Percentiles rank a stretch among this genome's conserved stretches.
Evolutionary conservation across 257 asterid species (phyloP).

Genomic region (Lantana camara): DNA sequence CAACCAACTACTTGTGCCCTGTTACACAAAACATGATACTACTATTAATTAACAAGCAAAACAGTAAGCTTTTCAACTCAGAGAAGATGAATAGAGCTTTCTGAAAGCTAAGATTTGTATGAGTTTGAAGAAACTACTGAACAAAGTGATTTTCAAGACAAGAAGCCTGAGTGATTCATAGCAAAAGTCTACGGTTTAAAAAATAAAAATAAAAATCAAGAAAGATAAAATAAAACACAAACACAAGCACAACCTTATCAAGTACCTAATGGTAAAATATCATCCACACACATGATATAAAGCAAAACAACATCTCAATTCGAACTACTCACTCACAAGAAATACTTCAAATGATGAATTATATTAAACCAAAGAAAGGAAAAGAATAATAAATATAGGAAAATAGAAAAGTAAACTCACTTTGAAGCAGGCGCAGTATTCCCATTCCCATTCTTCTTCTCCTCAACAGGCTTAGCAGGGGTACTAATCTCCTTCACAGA

Average conservation of each 20-base stretch:
- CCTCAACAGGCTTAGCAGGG: conserved; percentile 45
- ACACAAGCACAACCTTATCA: conserved; percentile 24
- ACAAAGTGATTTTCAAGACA: conserved; percentile 15
- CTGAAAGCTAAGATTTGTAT: neutral
- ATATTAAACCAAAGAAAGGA: neutral
- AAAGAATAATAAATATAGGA: neutral
- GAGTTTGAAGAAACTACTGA: conserved; percentile 8
- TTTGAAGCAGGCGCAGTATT: conserved; percentile 65
- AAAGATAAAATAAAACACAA: conserved; percentile 5
- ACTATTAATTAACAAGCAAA: conserved; percentile 4
- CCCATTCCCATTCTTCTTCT: conserved; percentile 42
- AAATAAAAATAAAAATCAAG: neutral
- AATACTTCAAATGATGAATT: neutral
- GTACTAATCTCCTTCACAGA: conserved; percentile 35
- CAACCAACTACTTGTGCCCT: conserved; percentile 92
- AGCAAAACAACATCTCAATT: neutral
- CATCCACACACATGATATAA: conserved; percentile 22
- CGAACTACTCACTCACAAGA: neutral
- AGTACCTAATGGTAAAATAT: neutral
- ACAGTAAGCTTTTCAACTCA: neutral
- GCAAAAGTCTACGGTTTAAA: neutral
- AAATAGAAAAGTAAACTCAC: conserved; percentile 36
- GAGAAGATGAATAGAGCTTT: neutral
- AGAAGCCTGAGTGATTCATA: neutral
- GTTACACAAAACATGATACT: conserved; percentile 18